phyloP scores from a whole-genome alignment of 2,329 filamentous ascomycete species.

The Gaeumannomyces sp. region DNA sequence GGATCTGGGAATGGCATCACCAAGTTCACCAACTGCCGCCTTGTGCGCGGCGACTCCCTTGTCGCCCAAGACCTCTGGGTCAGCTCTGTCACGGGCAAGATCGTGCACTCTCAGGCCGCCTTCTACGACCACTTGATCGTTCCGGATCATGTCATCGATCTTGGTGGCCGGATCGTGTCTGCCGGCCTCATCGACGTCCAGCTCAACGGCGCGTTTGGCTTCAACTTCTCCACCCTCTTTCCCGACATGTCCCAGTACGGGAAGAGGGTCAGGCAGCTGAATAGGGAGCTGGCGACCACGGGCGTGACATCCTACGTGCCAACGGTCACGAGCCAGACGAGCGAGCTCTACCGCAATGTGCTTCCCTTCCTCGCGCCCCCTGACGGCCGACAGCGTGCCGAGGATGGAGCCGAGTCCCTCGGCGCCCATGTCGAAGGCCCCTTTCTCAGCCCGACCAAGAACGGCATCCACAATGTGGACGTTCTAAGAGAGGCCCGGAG shows the following conservation, averaged over 20 bases:
- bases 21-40: constrained; percentile 83
- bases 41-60: constrained; percentile 62
- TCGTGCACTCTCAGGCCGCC: constrained; percentile 62
- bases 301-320: constrained; percentile 86
- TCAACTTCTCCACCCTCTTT: constrained; percentile 82
- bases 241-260: constrained; percentile 62
- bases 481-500: constrained; percentile 61
- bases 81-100: constrained; percentile 72
- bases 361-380: constrained; percentile 74
- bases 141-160: constrained; percentile 70
- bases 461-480: constrained; percentile 74
- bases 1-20: constrained; percentile 54
- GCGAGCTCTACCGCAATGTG: constrained; percentile 76
- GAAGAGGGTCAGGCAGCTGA: constrained; percentile 65
- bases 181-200: constrained; percentile 88
- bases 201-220: constrained; percentile 86
- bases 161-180: constrained; percentile 75
- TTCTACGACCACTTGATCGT: constrained; percentile 63
- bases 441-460: constrained; percentile 76
- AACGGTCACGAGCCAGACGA: constrained; percentile 73
- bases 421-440: constrained; percentile 90
- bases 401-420: constrained; percentile 75
- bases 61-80: constrained; percentile 84
- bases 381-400: constrained; percentile 49
- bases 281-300: constrained; percentile 64